Conservation (phyloP, 345 rosid species). For the Aurinia saxatilis region DNA sequence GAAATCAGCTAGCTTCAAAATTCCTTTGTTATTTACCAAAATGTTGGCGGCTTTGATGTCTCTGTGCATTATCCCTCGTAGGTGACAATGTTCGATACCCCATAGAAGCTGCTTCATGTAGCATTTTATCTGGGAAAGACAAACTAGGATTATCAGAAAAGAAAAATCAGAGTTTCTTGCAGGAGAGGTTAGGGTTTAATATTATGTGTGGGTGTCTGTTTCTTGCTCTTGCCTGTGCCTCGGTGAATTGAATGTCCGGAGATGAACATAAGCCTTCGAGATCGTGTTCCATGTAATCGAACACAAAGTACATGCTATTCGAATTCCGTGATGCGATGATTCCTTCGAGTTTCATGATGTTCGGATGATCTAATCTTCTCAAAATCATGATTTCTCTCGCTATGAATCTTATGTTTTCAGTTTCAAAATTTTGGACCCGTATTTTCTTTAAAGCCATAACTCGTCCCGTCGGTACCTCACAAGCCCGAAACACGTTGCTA, state of each 20-base stretch:
- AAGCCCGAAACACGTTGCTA: slow-evolving; percentile 71
- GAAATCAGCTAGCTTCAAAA: slow-evolving; percentile 66
- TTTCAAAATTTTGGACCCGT: slow-evolving; percentile 61
- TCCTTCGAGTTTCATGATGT: slow-evolving; percentile 63
- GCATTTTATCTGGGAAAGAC: slow-evolving; percentile 46
- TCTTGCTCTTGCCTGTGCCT: slow-evolving; percentile 45
- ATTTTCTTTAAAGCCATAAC: slow-evolving; percentile 74
- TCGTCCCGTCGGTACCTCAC: slow-evolving; percentile 63
- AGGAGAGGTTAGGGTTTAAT: neutral
- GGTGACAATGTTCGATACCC: slow-evolving; percentile 72
- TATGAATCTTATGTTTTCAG: slow-evolving; percentile 71
- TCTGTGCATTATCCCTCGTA: slow-evolving; percentile 64
- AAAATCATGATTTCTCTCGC: slow-evolving; percentile 71
- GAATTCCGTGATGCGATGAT: slow-evolving; percentile 60
- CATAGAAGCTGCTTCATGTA: slow-evolving; percentile 68
- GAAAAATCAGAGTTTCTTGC: slow-evolving; percentile 3
- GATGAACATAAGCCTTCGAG: slow-evolving; percentile 60
- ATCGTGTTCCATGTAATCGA: slow-evolving; percentile 84
- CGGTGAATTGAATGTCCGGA: slow-evolving; percentile 51
- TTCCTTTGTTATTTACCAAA: slow-evolving; percentile 62
- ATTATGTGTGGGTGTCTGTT: neutral
- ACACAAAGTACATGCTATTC: slow-evolving; percentile 58
- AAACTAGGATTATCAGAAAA: neutral
- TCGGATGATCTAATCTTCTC: slow-evolving; percentile 76
- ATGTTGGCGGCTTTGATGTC: slow-evolving; percentile 72